These are phyloP conservation scores for Coniella lustricola DNA, from an alignment of 2,329 filamentous ascomycete species.

Conservation along the genomic window DNA sequence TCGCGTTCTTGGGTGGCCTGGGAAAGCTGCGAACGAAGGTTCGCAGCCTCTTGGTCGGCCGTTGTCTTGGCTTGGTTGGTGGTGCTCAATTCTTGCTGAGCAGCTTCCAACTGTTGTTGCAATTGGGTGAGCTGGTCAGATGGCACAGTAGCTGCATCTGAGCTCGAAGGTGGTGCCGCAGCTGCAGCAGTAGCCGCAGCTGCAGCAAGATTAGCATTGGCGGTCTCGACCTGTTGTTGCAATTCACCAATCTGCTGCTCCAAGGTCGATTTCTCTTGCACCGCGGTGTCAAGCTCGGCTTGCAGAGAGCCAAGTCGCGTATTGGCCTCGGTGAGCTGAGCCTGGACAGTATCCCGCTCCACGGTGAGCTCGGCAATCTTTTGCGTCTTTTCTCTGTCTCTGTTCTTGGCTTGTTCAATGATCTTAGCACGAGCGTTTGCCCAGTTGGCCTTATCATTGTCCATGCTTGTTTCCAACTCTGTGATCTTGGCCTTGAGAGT, in stretches of 20 bases:
- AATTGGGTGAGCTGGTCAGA: slow-evolving; percentile 40
- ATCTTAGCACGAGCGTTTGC: slow-evolving; percentile 44
- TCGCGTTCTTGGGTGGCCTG: slow-evolving; percentile 58
- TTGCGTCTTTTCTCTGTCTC: slow-evolving; percentile 44
- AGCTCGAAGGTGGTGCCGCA: slow-evolving; percentile 13
- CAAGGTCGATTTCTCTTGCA: slow-evolving; percentile 26
- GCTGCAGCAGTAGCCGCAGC: slow-evolving; percentile 21
- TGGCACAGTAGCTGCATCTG: slow-evolving; percentile 34
- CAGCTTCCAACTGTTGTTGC: slow-evolving; percentile 36
- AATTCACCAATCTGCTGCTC: slow-evolving; percentile 34
- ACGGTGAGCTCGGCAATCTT: slow-evolving; percentile 47
- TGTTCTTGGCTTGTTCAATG: slow-evolving; percentile 57
- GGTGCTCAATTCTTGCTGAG: slow-evolving; percentile 54
- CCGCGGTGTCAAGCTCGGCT: slow-evolving; percentile 48
- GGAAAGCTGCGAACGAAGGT: slow-evolving; percentile 52
- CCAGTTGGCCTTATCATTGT: slow-evolving; percentile 50
- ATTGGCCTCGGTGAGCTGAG: slow-evolving; percentile 39
- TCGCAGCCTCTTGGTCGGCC: slow-evolving; percentile 56
- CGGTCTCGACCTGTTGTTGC: slow-evolving; percentile 28
- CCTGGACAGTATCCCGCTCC: slow-evolving; percentile 47
- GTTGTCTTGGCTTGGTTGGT: slow-evolving; percentile 61
- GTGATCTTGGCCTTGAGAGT: slow-evolving; percentile 48
- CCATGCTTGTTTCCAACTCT: slow-evolving; percentile 44
- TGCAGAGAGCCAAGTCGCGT: slow-evolving; percentile 32
- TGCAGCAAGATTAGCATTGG: too few relatives aligned